These are phyloP conservation scores for Lactarius indigo DNA, from an alignment of 768 basidiomycete species.

Conservation along the genomic window DNA sequence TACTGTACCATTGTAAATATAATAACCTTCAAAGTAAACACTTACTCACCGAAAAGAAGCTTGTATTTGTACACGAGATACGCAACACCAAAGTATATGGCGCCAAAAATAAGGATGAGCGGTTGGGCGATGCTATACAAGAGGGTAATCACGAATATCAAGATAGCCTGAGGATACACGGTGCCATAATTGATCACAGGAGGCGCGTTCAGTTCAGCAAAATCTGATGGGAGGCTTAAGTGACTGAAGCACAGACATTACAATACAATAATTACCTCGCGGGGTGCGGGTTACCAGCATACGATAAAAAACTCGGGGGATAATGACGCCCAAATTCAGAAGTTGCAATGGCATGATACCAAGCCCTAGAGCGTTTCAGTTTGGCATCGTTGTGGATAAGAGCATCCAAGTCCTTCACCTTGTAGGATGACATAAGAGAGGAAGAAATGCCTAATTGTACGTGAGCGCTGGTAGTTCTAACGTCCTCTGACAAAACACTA, in stretches of 20 bases:
- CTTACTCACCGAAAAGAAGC: constrained; percentile 77
- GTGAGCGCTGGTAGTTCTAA: constrained; percentile 8
- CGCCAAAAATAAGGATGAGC: constrained; percentile 90
- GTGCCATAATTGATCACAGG: constrained; percentile 98
- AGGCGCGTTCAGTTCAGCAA: constrained; percentile 93
- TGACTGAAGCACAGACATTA: constrained; percentile 3
- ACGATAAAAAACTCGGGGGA: constrained; percentile 72
- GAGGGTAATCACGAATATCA: constrained; percentile 93
- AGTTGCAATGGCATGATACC: constrained; percentile 96
- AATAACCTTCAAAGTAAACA: neutral
- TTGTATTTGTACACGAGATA: constrained; percentile 99
- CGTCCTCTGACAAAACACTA: constrained; percentile 24
- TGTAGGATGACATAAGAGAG: constrained; percentile 81
- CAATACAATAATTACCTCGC: constrained; percentile 50
- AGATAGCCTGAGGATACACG: constrained; percentile 94
- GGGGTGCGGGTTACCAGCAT: constrained; percentile 85
- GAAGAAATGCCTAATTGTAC: constrained; percentile 63
- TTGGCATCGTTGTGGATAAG: neutral
- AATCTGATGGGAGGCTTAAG: constrained; percentile 52
- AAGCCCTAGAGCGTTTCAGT: constrained; percentile 47
- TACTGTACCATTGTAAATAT: constrained; percentile 45
- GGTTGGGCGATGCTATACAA: constrained; percentile 96
- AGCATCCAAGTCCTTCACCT: constrained; percentile 39
- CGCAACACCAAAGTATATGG: constrained; percentile 91
- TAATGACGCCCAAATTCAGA: constrained; percentile 83